Conservation (phyloP, 202 grass and related monocot genomes). For the Cymbopogon flexuosus region DNA sequence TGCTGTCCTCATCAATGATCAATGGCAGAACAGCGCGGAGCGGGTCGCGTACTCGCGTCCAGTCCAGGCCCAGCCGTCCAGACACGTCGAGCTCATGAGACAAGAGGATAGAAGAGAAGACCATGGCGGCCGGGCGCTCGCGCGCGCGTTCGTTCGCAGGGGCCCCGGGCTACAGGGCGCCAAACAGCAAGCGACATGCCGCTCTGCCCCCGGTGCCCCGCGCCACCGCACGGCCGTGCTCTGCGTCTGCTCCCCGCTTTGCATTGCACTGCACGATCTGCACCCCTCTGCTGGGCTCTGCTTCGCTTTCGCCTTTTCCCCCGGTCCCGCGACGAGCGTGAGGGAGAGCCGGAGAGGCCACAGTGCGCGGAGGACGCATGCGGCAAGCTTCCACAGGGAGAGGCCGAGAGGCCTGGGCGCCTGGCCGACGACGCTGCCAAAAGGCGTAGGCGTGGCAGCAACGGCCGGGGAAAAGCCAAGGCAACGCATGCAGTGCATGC, state of each 20-base stretch:
- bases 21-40: not conserved
- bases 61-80: not conserved
- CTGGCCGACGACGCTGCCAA: not conserved
- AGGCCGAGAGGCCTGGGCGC: not conserved
- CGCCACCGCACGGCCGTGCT: slow-evolving; percentile 1
- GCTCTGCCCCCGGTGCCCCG: slow-evolving; percentile 19
- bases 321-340: not conserved
- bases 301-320: not conserved
- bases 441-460: not conserved
- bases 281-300: not conserved
- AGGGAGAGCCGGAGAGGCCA: not conserved
- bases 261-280: not conserved
- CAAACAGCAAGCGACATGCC: slow-evolving; percentile 45
- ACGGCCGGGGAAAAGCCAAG: not conserved
- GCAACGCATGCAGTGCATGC: not conserved
- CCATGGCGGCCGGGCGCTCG: not conserved
- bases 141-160: not conserved
- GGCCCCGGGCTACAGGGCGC: slow-evolving; percentile 3
- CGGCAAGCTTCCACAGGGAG: not conserved
- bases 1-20: slow-evolving; percentile 28
- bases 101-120: not conserved
- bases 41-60: not conserved
- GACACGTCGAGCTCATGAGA: slow-evolving; percentile 9
- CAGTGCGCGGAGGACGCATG: not conserved
- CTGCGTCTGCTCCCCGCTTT: not conserved